A percentile compares a stretch with the other conserved stretches of the same genome.
Conservation (phyloP, 2,329 filamentous ascomycete genomes). For the Aureobasidium sp. region DNA sequence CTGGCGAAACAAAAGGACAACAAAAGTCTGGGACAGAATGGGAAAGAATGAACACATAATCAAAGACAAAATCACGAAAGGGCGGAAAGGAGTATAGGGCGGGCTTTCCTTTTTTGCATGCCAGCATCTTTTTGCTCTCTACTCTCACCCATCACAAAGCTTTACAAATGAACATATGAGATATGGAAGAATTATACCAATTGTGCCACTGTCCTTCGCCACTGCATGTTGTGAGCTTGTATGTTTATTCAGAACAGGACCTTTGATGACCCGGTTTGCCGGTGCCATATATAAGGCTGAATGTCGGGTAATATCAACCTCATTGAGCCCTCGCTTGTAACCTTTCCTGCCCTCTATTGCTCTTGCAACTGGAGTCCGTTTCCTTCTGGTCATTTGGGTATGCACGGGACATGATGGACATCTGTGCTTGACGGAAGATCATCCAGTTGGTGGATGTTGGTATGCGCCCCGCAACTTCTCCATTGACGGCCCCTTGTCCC, state of each 20-base stretch:
- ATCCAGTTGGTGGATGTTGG: constrained; percentile 7
- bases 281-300: constrained; percentile 1
- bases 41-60: not conserved
- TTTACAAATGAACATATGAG: constrained; percentile 2
- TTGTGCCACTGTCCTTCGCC: not conserved
- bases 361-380: not conserved
- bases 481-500: not conserved
- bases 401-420: not conserved
- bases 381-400: not conserved
- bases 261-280: not conserved
- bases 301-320: not conserved
- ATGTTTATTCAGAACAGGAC: no score
- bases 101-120: not conserved
- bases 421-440: constrained; percentile 12
- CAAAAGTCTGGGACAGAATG: not conserved
- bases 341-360: not conserved
- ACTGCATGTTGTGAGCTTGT: not conserved
- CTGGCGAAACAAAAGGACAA: not conserved
- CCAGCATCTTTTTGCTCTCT: not conserved
- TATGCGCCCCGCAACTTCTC: constrained; percentile 9
- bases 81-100: not conserved
- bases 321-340: not conserved
- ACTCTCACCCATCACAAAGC: not conserved
- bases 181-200: not conserved
- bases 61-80: not conserved